Base-by-base conservation (phyloP, 257 asterid genomes). In the Misopates orontium region DNA sequence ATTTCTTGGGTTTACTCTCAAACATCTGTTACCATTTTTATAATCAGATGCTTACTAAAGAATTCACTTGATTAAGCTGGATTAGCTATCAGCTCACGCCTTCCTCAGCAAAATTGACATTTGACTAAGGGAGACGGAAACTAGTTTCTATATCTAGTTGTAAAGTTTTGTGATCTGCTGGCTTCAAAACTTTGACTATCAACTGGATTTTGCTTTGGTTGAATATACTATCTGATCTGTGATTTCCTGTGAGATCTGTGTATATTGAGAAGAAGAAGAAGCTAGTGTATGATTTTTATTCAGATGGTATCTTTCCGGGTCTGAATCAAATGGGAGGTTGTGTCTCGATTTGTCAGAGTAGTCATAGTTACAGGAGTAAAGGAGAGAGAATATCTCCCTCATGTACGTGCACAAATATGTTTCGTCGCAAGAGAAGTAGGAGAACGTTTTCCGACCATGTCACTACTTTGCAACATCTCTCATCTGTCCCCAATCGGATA, bases 321-420 rank as follows among this genome's bases (percentile, higher is more conserved):
- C 67, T 87, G 84, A 87, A 75, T 71, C 64, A 67, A 75, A 93
- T 93, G 97, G 99, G 99, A 67, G 85, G 97, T 78, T 90, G 96
- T 76, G 90, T 88, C 60, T 93, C 99, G 5, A 60, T 80, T 44
- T 87, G 91, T 67, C 93, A 51, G 60, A 84, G 95, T 76, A 80
- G 74, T 80, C 83, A 89, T 84, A 89, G 95, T 71, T 82, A 81
- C 70, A 70, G 74, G 77, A 89, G 95, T 70, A 80, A 86, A 68
- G 95, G 88, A 19, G 99, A 93, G 77, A 80, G 76, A 17, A 64
- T 73, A 62, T 77, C 95, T 56, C 83, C 88, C 10, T 70, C 95
- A 22, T 88, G 95, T 84, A 71, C 90, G 78, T 86, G 85, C 67
- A 60, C 77, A 68, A 84, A 82, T 71, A 73, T 84, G 80, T 77